A percentile compares a stretch with the other conserved stretches of the same genome.
These are phyloP conservation scores for Euphorbia celastroides DNA, from an alignment of 441 rosid species.

Conservation along the genomic window DNA sequence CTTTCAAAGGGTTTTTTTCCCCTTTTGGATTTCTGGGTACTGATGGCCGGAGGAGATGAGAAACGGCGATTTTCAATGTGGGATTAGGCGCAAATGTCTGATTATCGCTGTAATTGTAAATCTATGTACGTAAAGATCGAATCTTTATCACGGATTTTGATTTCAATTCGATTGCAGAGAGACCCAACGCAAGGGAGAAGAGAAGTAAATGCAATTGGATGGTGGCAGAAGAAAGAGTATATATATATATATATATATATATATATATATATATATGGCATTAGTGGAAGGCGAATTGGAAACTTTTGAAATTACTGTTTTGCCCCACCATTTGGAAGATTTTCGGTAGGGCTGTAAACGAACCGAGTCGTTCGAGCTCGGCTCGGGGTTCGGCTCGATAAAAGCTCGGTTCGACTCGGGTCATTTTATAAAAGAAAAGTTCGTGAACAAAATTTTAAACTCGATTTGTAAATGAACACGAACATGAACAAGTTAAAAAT, in stretches of 20 bases:
- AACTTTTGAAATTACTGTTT: neutral
- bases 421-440: too few relatives aligned
- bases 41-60: neutral
- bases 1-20: neutral
- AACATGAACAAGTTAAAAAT: too few relatives aligned
- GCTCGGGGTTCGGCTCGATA: too few relatives aligned
- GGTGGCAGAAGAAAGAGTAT: neutral
- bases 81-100: neutral
- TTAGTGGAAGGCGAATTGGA: neutral
- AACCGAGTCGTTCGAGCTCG: too few relatives aligned
- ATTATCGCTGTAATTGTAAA: neutral
- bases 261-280: neutral
- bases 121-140: neutral
- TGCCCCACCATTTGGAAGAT: neutral
- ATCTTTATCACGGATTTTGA: neutral
- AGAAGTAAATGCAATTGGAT: neutral
- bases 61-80: neutral
- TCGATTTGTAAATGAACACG: too few relatives aligned
- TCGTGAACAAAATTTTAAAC: too few relatives aligned
- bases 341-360: too few relatives aligned
- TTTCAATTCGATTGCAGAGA: neutral
- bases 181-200: too few relatives aligned
- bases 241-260: neutral
- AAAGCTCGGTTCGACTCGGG: too few relatives aligned
- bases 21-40: neutral